phyloP scores from a whole-genome alignment of 148 eudicot genomes.

The Linanthus parryae region DNA sequence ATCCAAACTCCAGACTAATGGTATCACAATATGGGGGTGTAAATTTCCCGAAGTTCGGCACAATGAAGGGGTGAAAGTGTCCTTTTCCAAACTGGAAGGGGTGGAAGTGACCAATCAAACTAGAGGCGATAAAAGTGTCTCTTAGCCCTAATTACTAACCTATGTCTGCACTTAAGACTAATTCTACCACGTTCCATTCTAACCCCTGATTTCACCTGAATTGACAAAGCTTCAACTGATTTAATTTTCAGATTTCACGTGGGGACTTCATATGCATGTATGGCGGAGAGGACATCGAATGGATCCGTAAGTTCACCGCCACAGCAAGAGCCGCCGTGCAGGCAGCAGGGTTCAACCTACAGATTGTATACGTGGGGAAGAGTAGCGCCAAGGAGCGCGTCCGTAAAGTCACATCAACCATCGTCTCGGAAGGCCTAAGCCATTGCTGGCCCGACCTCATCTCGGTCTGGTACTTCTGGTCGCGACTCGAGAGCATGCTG shows the following conservation, averaged over 20 bases:
- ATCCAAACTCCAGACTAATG: too few species aligned
- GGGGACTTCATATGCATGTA: conserved; percentile 60
- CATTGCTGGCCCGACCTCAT: conserved; percentile 38
- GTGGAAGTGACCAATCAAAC: too few species aligned
- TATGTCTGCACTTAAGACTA: too few species aligned
- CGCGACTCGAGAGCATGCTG: conserved; percentile 80
- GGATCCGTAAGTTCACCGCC: conserved; percentile 51
- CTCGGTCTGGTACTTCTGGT: conserved; percentile 79
- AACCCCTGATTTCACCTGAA: too few species aligned
- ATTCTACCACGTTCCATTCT: too few species aligned
- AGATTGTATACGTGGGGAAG: conserved; percentile 78
- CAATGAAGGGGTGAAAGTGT: too few species aligned
- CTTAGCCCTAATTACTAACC: too few species aligned
- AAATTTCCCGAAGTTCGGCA: too few species aligned
- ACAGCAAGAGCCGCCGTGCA: conserved; percentile 32
- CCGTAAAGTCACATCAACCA: conserved; percentile 18
- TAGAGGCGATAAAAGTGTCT: too few species aligned
- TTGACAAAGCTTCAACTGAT: too few species aligned
- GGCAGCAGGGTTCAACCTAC: conserved; percentile 30
- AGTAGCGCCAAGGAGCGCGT: conserved; percentile 53
- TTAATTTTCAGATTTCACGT: conserved; percentile 37
- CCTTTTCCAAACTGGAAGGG: too few species aligned
- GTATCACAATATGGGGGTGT: too few species aligned
- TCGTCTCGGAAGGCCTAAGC: conserved; percentile 31
- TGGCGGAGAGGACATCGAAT: conserved; percentile 77